Conservation (phyloP, 805 yeast species). For the Nakazawaea anatomiae region DNA sequence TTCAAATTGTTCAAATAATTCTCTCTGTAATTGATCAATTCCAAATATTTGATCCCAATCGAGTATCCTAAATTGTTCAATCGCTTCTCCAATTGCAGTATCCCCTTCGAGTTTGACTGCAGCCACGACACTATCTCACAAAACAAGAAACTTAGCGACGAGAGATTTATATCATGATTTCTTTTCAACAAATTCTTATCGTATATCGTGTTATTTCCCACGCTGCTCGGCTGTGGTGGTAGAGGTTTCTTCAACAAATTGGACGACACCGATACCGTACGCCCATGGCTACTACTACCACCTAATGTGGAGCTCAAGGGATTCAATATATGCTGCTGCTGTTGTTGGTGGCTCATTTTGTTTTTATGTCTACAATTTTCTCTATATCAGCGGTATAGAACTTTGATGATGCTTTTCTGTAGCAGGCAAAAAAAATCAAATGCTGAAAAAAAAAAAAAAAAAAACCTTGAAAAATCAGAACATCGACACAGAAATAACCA, state of each 20-base stretch:
- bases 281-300: background rate
- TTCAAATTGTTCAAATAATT: constrained; percentile 31
- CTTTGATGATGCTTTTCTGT: too few species aligned
- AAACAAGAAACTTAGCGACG: constrained; percentile 64
- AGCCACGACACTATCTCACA: constrained; percentile 65
- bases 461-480: background rate
- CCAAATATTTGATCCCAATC: constrained; percentile 67
- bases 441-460: background rate
- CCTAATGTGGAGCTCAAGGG: background rate
- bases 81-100: constrained; percentile 54
- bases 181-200: constrained; percentile 66
- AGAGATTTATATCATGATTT: constrained; percentile 58
- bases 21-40: constrained; percentile 62
- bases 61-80: constrained; percentile 73
- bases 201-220: constrained; percentile 40
- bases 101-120: constrained; percentile 55
- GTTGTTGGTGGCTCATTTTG: background rate
- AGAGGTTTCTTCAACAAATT: constrained; percentile 5
- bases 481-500: background rate
- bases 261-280: background rate
- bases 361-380: too few species aligned
- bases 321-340: background rate
- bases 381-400: too few species aligned
- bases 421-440: background rate
- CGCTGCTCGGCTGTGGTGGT: constrained; percentile 21